Evolutionary conservation across 768 basidiomycete genomes (phyloP).

Genomic region (Chiua virens): DNA sequence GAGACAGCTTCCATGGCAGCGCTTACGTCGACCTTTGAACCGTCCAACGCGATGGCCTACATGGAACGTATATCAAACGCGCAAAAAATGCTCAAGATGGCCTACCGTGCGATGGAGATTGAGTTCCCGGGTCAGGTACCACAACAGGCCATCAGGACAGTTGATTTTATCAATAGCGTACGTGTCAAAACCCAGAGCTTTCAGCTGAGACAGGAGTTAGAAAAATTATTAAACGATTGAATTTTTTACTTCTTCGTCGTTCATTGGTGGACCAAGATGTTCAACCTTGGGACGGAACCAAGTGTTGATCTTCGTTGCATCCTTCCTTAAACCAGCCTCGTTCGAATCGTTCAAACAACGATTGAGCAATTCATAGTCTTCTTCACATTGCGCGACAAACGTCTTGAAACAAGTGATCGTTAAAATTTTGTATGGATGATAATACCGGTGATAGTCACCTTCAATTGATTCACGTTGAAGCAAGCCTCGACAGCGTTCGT

Average conservation of each 20-base stretch:
- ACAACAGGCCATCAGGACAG: conserved; percentile 72
- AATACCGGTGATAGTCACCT: conserved; percentile 44
- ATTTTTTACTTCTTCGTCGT: conserved; percentile 43
- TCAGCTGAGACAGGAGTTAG: conserved; percentile 47
- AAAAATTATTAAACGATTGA: not conserved
- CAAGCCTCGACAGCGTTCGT: conserved; percentile 74
- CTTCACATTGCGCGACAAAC: conserved; percentile 80
- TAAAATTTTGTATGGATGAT: not conserved
- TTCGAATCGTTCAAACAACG: conserved; percentile 62
- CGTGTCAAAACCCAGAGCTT: conserved; percentile 66
- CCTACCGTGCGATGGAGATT: conserved; percentile 74
- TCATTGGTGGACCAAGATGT: conserved; percentile 53
- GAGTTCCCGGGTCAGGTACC: conserved; percentile 63
- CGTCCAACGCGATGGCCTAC: conserved; percentile 63
- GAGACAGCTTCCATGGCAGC: conserved; percentile 62
- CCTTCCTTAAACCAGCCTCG: conserved; percentile 49
- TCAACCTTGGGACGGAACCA: conserved; percentile 61
- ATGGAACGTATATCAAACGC: not conserved
- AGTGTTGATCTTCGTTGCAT: conserved; percentile 53
- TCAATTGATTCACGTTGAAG: conserved; percentile 58
- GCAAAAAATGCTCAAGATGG: conserved; percentile 3
- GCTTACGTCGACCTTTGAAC: conserved; percentile 48
- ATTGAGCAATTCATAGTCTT: conserved; percentile 77
- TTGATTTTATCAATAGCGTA: conserved; percentile 81
- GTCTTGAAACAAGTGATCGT: conserved; percentile 46